These are phyloP conservation scores for Oehlia diaphana DNA, from an alignment of 192 early-diverging fungal species.

Conservation along the genomic window DNA sequence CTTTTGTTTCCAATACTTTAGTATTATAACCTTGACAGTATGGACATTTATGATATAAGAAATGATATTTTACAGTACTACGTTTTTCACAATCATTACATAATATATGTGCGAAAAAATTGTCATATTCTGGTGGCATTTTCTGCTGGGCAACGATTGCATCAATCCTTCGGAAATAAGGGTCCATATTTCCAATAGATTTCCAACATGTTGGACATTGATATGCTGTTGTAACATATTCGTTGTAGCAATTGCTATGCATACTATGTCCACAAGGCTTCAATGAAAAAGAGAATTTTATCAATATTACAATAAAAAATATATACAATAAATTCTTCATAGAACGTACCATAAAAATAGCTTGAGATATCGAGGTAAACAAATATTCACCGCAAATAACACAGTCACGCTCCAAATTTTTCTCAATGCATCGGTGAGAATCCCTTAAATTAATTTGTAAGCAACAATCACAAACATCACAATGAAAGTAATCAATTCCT, in stretches of 20 bases:
- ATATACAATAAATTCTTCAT: background rate
- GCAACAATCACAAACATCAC: constrained; percentile 88
- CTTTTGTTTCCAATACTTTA: constrained; percentile 67
- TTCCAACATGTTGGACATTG: constrained; percentile 95
- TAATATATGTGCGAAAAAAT: constrained; percentile 70
- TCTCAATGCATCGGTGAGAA: constrained; percentile 88
- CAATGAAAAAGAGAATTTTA: background rate
- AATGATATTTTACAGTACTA: constrained; percentile 85
- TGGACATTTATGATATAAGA: constrained; percentile 93
- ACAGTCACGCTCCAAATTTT: constrained; percentile 88
- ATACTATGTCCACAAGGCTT: constrained; percentile 92
- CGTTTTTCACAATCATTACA: constrained; percentile 96
- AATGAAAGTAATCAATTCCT: constrained; percentile 90
- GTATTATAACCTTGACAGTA: constrained; percentile 91
- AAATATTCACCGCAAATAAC: constrained; percentile 97
- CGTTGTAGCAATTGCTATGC: constrained; percentile 81
- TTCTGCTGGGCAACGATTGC: constrained; percentile 69
- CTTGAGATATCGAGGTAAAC: constrained; percentile 79
- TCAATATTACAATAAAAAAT: too few relatives aligned
- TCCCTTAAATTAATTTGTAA: constrained; percentile 74
- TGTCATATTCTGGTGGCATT: constrained; percentile 90
- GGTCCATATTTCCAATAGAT: constrained; percentile 81
- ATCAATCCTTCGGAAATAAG: constrained; percentile 84
- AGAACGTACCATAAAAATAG: constrained; percentile 79
- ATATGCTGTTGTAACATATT: constrained; percentile 87